Percentiles rank a stretch among this genome's conserved stretches.
Evolutionary conservation across 2,329 filamentous ascomycete genomes (phyloP).

Genomic region (Exutisphaerella laricina): DNA sequence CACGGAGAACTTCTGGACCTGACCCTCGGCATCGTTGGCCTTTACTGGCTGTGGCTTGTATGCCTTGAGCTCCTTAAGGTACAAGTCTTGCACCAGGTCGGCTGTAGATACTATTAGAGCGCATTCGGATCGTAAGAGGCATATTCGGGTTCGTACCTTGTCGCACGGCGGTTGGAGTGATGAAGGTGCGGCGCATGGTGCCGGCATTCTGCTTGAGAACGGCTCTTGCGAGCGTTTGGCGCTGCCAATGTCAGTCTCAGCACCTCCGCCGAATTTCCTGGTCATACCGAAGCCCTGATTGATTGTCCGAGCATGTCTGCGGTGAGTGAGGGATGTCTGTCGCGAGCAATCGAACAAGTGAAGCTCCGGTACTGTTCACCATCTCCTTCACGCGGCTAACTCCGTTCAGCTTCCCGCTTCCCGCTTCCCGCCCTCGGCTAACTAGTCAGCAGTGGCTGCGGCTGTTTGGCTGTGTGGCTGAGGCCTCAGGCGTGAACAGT

Average conservation of each 20-base stretch:
- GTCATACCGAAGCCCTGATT: conserved; percentile 54
- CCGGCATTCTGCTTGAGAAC: conserved; percentile 52
- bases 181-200: conserved; percentile 57
- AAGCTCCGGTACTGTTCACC: too few relatives aligned
- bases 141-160: conserved; percentile 46
- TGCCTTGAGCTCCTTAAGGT: conserved; percentile 89
- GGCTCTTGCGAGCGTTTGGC: conserved; percentile 56
- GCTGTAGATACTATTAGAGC: conserved; percentile 48
- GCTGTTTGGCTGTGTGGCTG: too few relatives aligned
- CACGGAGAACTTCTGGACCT: conserved; percentile 79
- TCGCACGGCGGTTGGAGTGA: conserved; percentile 55
- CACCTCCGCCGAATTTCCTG: conserved; percentile 30
- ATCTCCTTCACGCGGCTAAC: too few relatives aligned
- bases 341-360: background rate
- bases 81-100: conserved; percentile 96
- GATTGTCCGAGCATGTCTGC: conserved; percentile 55
- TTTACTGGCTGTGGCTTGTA: conserved; percentile 87
- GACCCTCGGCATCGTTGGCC: conserved; percentile 78
- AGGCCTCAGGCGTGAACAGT: too few relatives aligned
- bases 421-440: too few relatives aligned
- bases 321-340: conserved; percentile 7
- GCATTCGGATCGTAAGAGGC: background rate
- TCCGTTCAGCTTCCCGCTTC: too few relatives aligned
- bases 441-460: too few relatives aligned
- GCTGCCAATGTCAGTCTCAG: conserved; percentile 39